Conservation (phyloP, 2,329 filamentous ascomycete species). For the Aspergillus bombycis region DNA sequence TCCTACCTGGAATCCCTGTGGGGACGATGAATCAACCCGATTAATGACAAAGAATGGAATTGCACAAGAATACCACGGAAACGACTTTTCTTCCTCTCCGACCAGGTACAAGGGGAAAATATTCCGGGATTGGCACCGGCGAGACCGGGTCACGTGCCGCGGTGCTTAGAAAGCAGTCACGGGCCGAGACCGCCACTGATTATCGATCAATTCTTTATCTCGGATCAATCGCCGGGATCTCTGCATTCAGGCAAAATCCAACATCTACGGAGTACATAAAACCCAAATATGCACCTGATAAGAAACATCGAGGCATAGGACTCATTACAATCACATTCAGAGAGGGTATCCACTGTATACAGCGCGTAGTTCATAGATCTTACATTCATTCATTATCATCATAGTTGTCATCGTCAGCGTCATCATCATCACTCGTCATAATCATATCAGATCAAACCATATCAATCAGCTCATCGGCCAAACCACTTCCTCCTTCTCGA, state of each 20-base stretch:
- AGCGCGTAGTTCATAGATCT: background rate
- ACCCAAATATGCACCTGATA: background rate
- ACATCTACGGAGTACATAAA: too few relatives aligned
- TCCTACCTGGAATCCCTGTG: background rate
- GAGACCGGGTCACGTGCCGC: conserved; percentile 24
- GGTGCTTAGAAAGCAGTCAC: conserved; percentile 17
- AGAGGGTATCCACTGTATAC: background rate
- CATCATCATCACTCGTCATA: background rate
- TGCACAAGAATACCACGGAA: background rate
- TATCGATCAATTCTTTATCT: conserved; percentile 16
- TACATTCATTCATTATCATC: conserved; percentile 2
- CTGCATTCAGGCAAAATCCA: background rate
- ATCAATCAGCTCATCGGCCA: conserved; percentile 23
- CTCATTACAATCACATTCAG: background rate
- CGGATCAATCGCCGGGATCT: conserved; percentile 2
- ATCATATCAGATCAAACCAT: background rate
- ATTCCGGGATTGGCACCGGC: conserved; percentile 15
- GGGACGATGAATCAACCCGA: conserved; percentile 2
- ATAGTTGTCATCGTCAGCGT: background rate
- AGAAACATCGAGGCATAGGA: background rate
- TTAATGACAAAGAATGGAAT: background rate
- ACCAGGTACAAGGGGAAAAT: background rate
- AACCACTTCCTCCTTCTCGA: conserved; percentile 37
- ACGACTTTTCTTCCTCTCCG: background rate
- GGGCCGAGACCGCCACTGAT: conserved; percentile 26